Base-by-base conservation (phyloP, 352 stramenopile genomes). In the Globisporangium paddicum region DNA sequence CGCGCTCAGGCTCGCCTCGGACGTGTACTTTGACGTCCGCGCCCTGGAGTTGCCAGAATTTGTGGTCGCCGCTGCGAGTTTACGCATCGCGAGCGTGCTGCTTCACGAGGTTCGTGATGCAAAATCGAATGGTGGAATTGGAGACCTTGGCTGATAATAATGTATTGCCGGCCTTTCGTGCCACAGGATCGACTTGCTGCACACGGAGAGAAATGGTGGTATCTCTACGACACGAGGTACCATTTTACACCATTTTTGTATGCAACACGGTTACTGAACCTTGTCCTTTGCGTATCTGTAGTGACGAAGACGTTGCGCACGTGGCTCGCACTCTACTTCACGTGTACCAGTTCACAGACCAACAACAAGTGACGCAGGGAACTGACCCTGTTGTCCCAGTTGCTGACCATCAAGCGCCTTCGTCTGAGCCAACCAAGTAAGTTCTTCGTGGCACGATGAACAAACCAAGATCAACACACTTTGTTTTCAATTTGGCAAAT, bases 161-260 rank as follows among this genome's bases (percentile, higher is more conserved):
- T n/a, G n/a, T n/a, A n/a, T 26, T 28, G n/a, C 5, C n/a, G 41
- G 21, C 7, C 18, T 34, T 26, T 52, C 16, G 23, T 8, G 2
- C 41, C 19, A 38, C 13, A 45, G 28, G 18, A 62, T 19, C 32
- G 46, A 21, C 44, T 56, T 9, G 23, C 16, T 14, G 19, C 21
- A 16, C 8, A 23, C 11, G 40, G 47, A 11, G 46, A 32, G 25
- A 84, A 80, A 53, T 84, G 75, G 75, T 84, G 75, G 75, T 82
- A 80, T 28, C 56, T 48, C 13, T 79, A 70, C 64, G 72, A 82
- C 55, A 71, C 72, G 4, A 82, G 72, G 74, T 84, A 54, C 23
- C 18, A 8, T 3, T 32, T 4, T n/a, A 11, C 14, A 44, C 9
- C 37, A 21, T 63, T 25, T 58, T 21, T 10, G 21, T 11, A 23